A percentile compares a stretch with the other conserved stretches of the same genome.
phyloP scores from a whole-genome alignment of 345 rosid genomes.

The Eutrema yunnanense region DNA sequence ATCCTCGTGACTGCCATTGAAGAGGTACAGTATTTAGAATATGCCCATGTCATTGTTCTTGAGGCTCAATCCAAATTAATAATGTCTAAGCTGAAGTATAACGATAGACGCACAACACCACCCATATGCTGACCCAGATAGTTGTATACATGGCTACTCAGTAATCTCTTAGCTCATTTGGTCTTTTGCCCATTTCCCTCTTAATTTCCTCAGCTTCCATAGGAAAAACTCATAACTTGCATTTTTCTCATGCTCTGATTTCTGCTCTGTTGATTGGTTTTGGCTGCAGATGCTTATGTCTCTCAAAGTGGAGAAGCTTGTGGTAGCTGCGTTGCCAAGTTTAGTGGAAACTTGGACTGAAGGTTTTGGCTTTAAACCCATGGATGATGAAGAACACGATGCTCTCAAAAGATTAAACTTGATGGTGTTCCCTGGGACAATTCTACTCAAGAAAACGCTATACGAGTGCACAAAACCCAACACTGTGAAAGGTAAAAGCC shows the following conservation, averaged over 20 bases:
- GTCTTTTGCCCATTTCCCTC: background rate
- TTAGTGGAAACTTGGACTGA: slow-evolving; percentile 78
- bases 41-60: background rate
- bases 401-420: slow-evolving; percentile 56
- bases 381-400: slow-evolving; percentile 54
- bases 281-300: slow-evolving; percentile 60
- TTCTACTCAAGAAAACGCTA: slow-evolving; percentile 59
- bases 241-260: background rate
- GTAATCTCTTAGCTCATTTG: background rate
- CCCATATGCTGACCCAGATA: background rate
- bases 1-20: slow-evolving; percentile 70
- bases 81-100: background rate
- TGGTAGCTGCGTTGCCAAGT: slow-evolving; percentile 82
- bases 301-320: slow-evolving; percentile 76
- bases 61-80: background rate
- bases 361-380: slow-evolving; percentile 69
- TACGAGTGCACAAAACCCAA: slow-evolving; percentile 26
- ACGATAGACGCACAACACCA: background rate
- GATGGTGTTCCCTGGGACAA: slow-evolving; percentile 85
- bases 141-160: background rate
- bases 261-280: slow-evolving; percentile 2
- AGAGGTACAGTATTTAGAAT: slow-evolving; percentile 46
- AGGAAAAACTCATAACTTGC: background rate
- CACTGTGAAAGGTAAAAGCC: slow-evolving; percentile 32
- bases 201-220: background rate